Percentiles rank a stretch among this genome's conserved stretches.
Conservation (phyloP, 2,329 filamentous ascomycete genomes). For the Fusarium sp. region DNA sequence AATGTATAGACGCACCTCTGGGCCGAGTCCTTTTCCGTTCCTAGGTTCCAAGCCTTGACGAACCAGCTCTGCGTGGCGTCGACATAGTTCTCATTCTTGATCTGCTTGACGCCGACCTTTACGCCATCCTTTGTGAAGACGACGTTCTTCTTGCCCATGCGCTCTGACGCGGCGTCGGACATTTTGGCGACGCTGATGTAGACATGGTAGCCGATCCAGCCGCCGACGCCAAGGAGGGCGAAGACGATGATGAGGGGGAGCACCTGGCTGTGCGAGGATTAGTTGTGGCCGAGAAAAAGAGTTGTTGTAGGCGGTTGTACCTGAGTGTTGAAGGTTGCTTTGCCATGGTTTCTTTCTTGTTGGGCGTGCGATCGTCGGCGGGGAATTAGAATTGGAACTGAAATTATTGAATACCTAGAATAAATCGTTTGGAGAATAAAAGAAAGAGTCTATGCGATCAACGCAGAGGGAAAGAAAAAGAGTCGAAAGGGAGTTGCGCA, state of each 20-base stretch:
- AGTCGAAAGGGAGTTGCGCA: conserved; percentile 27
- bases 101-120: conserved; percentile 74
- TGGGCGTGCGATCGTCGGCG: conserved; percentile 7
- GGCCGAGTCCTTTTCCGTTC: conserved; percentile 43
- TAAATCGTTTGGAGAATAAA: background rate
- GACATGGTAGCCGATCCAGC: conserved; percentile 76
- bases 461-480: conserved; percentile 14
- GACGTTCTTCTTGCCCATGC: conserved; percentile 80
- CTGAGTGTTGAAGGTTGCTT: conserved; percentile 38
- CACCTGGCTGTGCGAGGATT: conserved; percentile 59
- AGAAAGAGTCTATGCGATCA: conserved; percentile 17
- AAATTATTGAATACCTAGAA: background rate
- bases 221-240: conserved; percentile 66
- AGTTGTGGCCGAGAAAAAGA: background rate
- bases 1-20: conserved; percentile 28
- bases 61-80: conserved; percentile 76
- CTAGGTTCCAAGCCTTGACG: conserved; percentile 72
- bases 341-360: conserved; percentile 36
- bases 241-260: conserved; percentile 74
- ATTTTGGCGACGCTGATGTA: conserved; percentile 75
- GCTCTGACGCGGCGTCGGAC: conserved; percentile 69
- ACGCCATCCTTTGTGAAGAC: conserved; percentile 79
- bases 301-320: conserved; percentile 12
- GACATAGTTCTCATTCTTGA: conserved; percentile 74
- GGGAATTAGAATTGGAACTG: background rate